Evolutionary conservation across 2,329 filamentous ascomycete species (phyloP), one percentile per base, ranked within the genome.

Genomic region (Phialocephala subalpina): DNA sequence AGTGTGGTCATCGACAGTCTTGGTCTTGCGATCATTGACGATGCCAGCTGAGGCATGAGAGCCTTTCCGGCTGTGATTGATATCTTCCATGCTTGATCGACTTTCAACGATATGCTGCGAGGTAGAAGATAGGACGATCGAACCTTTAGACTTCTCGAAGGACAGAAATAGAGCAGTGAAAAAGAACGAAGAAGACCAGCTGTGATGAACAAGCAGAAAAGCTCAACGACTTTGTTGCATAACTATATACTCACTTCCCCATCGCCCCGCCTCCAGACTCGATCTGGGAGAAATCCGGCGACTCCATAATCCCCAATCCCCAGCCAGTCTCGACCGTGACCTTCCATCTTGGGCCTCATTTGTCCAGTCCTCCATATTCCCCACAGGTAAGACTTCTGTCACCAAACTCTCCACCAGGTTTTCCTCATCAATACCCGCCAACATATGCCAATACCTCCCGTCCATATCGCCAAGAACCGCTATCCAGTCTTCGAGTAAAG

Each of bases 1-100:
- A 91, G 84, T 81, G 93, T 88, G 75, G 87, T 91, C 78, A 91
- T 92, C 12, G 86, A 88, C 68, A 38, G 33, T 11, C 20, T 57
- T 57, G n/a, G 11, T 12, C 12, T 57, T 57, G 18, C 33, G 55
- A 20, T 57, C 18, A 14, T 22, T 35, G 18, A 20, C 33, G 14
- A 38, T 57, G 14, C 47, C n/a, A 20, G 47, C n/a, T 20, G 47
- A 52, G 47, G n/a, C 47, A 42, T 42, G 38, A 14, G 38, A 29
- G 49, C 8, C 3, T 53, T n/a, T 29, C 6, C n/a, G n/a, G n/a
- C 33, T 38, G 29, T 25, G 20, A 4, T 57, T 29, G 33, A 57
- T 57, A 25, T 38, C 55, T n/a, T 22, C 55, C 33, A 57, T 57
- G 20, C 2, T 38, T 12, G 18, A 42, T 42, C 4, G 27, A 27